Base-by-base conservation (phyloP, 2,329 filamentous ascomycete genomes). In the Cladosporium sp. region DNA sequence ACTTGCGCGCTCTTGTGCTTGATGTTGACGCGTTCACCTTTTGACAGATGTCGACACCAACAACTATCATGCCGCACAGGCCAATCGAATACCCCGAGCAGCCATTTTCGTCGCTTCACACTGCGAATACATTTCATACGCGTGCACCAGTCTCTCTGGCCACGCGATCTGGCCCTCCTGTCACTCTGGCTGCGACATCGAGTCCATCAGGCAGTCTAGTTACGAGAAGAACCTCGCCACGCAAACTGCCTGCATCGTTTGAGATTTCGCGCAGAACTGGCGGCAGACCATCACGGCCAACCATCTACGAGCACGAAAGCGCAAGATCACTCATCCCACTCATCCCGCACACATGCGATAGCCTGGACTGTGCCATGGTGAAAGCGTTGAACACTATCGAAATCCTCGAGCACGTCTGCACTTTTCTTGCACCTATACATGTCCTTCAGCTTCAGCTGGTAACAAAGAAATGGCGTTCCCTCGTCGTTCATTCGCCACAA, bases 311-410 rank as follows among this genome's bases (percentile, higher is more conserved):
- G 28, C 37, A n/a, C 3, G 26, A 16, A 1, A 7, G 31, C n/a
- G 40, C 37, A n/a, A 10, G 16, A 50, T 14, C 59, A n/a, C 29
- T 62, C 26, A 8, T 7, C 3, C 46, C 59, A n/a, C 29, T 62
- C 26, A 8, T 7, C 3, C 46, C 44, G 11, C 59, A 62, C 23
- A 10, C 26, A 5, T 62, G 59, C 46, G 23, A n/a, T 8, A 37
- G 21, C 6, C n/a, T 28, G n/a, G 26, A 49, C 4, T 75, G 73
- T 62, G 64, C 73, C 5, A 67, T 70, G 3, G 35, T n/a, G 5
- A 68, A 68, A 46, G 67, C 71, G n/a, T 67, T 74, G 26, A 58
- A 63, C 11, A 73, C 67, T 8, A 69, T 69, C 1, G 73, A 75
- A 52, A 66, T 75, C 3, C 67, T 73, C 6, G 72, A 71, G 28